Base-by-base conservation (phyloP, 202 grass and related monocot species). In the Bolboschoenoplectus hybrid region DNA sequence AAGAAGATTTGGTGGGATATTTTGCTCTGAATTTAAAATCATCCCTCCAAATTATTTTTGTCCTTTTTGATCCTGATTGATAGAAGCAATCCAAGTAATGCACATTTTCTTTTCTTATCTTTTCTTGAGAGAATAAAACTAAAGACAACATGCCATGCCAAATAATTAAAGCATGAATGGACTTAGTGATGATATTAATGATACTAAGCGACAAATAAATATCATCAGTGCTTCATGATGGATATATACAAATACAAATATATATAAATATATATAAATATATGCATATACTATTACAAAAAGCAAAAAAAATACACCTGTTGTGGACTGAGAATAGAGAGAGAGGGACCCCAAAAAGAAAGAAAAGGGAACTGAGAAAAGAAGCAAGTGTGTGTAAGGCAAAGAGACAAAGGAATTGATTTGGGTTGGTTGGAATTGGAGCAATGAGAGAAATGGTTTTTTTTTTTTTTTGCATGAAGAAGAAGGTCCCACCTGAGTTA, bases 91-190 rank as follows among this genome's bases (percentile, higher is more conserved):
- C 75, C 7, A 47, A 43, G 16, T 71, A 69, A 53, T 17, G 5
- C n/a, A 62, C 12, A 72, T 46, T 34, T 36, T 26, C 26, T 46
- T 34, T 36, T 26, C 26, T 26, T 26, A 26, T 34, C 0, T 17
- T 70, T 45, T 51, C 67, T 69, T 13, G 8, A 52, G 7, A 51
- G 71, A 51, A 51, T 75, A 75, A 13, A 53, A 76, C 26, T 26
- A 26, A 26, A 26, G 26, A 26, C 35, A 47, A 53, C 53, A 58
- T 41, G 75, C 52, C 53, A 40, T 14, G 5, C 12, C 50, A 41
- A 20, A 43, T 60, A 80, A 80, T 80, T 80, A 80, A 80, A 80
- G 75, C 38, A 14, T 60, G 12, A 58, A 80, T 80, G 75, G 14
- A 60, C 75, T n/a, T 7, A 60, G 2, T 43, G 53, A 60, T 61